phyloP scores from a whole-genome alignment of 345 rosid species.

The Acer saccharum region DNA sequence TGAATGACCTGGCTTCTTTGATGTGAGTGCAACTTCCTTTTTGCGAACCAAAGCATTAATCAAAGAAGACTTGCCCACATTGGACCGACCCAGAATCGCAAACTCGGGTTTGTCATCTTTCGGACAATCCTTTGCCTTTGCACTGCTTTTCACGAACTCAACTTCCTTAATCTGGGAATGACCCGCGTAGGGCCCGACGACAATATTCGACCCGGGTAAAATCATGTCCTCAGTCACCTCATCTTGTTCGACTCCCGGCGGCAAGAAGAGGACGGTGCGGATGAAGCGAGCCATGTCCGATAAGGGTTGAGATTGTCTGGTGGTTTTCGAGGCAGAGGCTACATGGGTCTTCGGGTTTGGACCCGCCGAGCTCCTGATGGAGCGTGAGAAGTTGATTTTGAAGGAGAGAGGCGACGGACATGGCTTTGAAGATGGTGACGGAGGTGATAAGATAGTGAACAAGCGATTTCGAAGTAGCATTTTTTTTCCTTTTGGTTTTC shows the following conservation, averaged over 20 bases:
- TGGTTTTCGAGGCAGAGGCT: constrained; percentile 36
- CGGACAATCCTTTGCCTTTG: constrained; percentile 88
- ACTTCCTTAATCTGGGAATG: constrained; percentile 88
- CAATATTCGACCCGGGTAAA: constrained; percentile 86
- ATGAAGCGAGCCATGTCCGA: constrained; percentile 43
- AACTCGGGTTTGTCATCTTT: constrained; percentile 81
- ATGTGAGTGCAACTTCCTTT: constrained; percentile 95
- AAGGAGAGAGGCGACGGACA: background rate
- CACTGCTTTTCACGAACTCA: constrained; percentile 85
- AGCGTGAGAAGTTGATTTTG: constrained; percentile 15
- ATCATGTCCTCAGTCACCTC: constrained; percentile 72
- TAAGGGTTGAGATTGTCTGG: constrained; percentile 42
- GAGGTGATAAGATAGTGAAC: constrained; percentile 7
- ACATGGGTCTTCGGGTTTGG: constrained; percentile 9
- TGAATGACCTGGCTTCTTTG: constrained; percentile 82
- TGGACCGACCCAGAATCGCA: constrained; percentile 87
- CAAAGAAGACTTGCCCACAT: constrained; percentile 95
- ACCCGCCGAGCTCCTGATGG: constrained; percentile 6
- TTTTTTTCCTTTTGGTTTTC: background rate
- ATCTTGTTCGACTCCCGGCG: constrained; percentile 80
- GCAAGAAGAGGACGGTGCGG: constrained; percentile 54
- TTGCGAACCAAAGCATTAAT: constrained; percentile 81
- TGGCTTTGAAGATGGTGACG: constrained; percentile 3
- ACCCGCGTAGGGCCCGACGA: constrained; percentile 86
- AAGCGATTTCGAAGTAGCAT: constrained; percentile 26